Evolutionary conservation across 2,329 filamentous ascomycete species (phyloP).

Genomic region (Dactylellina sp.): DNA sequence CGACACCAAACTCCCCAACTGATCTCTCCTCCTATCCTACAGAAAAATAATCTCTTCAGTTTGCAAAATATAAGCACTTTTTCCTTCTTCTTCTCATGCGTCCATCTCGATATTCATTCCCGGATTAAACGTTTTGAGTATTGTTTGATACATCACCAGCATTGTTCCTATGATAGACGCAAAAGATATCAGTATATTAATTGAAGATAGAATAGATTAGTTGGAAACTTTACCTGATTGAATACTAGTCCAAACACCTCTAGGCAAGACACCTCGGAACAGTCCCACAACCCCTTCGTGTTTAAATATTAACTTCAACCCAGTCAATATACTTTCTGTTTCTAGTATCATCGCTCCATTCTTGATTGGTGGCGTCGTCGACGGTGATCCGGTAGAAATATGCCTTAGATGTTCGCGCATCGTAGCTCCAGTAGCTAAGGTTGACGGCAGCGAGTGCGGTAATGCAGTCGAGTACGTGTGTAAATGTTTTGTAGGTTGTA

Average conservation of each 20-base stretch:
- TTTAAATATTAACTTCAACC: constrained; percentile 86
- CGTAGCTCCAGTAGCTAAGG: constrained; percentile 57
- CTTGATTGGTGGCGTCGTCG: constrained; percentile 77
- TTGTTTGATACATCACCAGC: constrained; percentile 60
- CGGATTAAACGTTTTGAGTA: constrained; percentile 58
- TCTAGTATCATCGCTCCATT: constrained; percentile 84
- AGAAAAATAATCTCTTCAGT: neutral
- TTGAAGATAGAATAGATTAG: neutral
- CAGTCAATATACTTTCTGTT: constrained; percentile 88
- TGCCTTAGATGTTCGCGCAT: constrained; percentile 58
- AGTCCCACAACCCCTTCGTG: constrained; percentile 88
- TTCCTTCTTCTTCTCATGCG: constrained; percentile 5
- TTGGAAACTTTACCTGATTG: constrained; percentile 70
- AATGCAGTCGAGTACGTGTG: constrained; percentile 37
- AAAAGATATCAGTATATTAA: constrained; percentile 6
- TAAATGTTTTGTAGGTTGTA: constrained; percentile 58
- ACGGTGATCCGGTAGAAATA: constrained; percentile 91
- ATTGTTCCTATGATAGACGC: constrained; percentile 59
- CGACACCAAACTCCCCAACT: constrained; percentile 10
- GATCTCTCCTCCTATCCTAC: constrained; percentile 8
- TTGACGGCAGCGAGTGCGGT: constrained; percentile 59
- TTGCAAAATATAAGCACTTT: neutral
- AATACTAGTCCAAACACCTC: constrained; percentile 95
- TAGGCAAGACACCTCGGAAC: constrained; percentile 93
- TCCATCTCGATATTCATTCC: constrained; percentile 43